phyloP scores from a whole-genome alignment of 768 basidiomycete genomes.

The Leccinum ochraceum region DNA sequence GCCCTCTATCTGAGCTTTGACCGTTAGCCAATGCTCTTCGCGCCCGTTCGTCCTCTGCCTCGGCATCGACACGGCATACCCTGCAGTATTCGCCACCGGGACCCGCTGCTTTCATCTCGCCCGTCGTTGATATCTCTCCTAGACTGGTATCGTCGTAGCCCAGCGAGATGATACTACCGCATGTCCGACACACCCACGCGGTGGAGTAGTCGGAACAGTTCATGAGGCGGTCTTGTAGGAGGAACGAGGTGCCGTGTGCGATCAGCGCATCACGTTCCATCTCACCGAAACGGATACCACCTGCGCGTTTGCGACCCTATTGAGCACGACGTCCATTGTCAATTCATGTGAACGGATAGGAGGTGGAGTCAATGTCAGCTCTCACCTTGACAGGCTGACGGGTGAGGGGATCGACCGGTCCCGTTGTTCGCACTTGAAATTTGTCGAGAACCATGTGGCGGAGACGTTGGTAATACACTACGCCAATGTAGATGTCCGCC shows the following conservation, averaged over 20 bases:
- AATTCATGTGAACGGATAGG: background rate
- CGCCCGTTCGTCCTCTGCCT: constrained; percentile 62
- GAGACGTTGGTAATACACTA: constrained; percentile 97
- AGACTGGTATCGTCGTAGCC: constrained; percentile 90
- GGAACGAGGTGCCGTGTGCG: constrained; percentile 97
- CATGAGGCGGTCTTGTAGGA: constrained; percentile 98
- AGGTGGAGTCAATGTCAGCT: background rate
- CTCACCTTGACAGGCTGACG: constrained; percentile 94
- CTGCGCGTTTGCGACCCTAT: constrained; percentile 95
- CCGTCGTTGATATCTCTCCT: constrained; percentile 57
- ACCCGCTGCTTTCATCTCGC: constrained; percentile 57
- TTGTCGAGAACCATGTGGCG: constrained; percentile 99
- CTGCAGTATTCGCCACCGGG: constrained; percentile 94
- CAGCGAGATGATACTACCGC: constrained; percentile 92
- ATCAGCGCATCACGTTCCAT: constrained; percentile 99
- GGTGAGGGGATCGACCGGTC: constrained; percentile 94
- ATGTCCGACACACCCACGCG: constrained; percentile 97
- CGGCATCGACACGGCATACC: constrained; percentile 77
- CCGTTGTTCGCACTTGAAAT: constrained; percentile 98
- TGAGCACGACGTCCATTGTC: constrained; percentile 2
- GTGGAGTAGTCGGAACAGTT: constrained; percentile 99
- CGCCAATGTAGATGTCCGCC: constrained; percentile 97
- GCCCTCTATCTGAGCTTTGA: constrained; percentile 42
- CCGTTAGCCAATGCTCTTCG: constrained; percentile 61
- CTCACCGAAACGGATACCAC: constrained; percentile 99